Evolutionary conservation across 805 yeast species (phyloP), one percentile per base, ranked within the genome.

Genomic region (Blastobotrys chiropterorum): DNA sequence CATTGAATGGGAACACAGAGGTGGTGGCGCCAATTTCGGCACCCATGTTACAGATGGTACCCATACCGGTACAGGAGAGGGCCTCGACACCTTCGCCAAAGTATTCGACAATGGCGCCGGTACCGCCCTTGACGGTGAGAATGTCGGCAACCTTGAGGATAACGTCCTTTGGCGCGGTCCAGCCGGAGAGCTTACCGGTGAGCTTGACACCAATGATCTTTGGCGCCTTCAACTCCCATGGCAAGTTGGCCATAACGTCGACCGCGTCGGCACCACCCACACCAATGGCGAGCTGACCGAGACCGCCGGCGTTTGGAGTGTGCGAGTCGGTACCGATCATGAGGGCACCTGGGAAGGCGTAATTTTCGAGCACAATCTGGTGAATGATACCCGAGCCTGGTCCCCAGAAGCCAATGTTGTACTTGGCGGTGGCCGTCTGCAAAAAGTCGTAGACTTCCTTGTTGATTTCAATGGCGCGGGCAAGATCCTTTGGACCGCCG

Each of bases 191-290:
- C 67, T 77, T 78, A 69, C 98, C 98, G 55, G 95, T 87, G 66
- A 90, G 81, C 75, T 90, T 88, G 66, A 90, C 96, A 77, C 98
- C 98, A 63, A 92, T 72, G 65, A 90, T 80, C 77, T 87, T 89
- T 67, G 98, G 98, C 55, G 97, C 97, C 79, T 90, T 90, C 68
- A 90, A 82, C 76, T 90, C 98, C 98, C 98, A 90, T 52, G 98
- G 85, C 60, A 89, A 79, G 67, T 86, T 85, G 56, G 97, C 87
- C 83, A 90, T 81, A 56, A 89, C 97, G 71, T 90, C 98, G 62
- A 90, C 98, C 57, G 97, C 97, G 72, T 90, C 98, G 61, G 98
- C 98, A 80, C 98, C 98, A 79, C 97, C 98, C 62, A 92, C 97
- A 81, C 97, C 98, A 62, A 90, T 90, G 61, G 97, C 97, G 66